phyloP scores from a whole-genome alignment of 129 eudicot species.

The Dittrichia graveolens region DNA sequence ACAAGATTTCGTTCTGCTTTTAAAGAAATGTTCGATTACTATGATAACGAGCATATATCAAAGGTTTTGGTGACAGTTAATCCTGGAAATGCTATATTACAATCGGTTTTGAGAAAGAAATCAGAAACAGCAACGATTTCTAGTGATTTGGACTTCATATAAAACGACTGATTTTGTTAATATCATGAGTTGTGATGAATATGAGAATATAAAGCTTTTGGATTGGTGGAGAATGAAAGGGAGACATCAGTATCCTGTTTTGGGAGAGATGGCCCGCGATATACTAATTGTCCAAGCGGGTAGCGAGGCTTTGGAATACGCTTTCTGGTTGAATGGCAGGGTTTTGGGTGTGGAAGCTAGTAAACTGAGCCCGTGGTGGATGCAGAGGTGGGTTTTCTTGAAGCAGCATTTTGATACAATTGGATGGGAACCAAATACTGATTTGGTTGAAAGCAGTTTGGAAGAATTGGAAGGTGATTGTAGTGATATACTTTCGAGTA shows the following conservation, averaged over 20 bases:
- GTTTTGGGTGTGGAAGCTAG: neutral
- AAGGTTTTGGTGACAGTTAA: too few species aligned
- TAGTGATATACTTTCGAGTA: neutral
- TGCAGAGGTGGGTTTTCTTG: slow-evolving; percentile 20
- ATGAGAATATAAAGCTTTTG: neutral
- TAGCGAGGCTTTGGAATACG: neutral
- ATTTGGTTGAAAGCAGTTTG: slow-evolving; percentile 1
- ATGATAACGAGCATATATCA: slow-evolving; percentile 6
- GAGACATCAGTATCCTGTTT: slow-evolving; percentile 20
- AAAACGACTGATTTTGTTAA: slow-evolving; percentile 7
- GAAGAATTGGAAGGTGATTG: slow-evolving; percentile 5
- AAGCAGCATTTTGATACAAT: slow-evolving; percentile 19
- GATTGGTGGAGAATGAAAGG: slow-evolving; percentile 30
- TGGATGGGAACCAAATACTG: neutral
- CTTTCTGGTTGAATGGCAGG: slow-evolving; percentile 26
- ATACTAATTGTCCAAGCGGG: slow-evolving; percentile 18
- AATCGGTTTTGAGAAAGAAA: slow-evolving; percentile 1
- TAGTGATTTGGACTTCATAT: slow-evolving; percentile 25
- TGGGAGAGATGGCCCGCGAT: slow-evolving; percentile 20
- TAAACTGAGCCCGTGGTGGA: neutral
- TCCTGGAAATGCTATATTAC: neutral
- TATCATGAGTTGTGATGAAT: slow-evolving; percentile 20
- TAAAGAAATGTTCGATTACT: slow-evolving; percentile 21
- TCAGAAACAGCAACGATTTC: neutral
- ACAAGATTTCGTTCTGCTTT: neutral